Evolutionary conservation across 2,329 filamentous ascomycete genomes (phyloP).

Genomic region (Chaetomium sp.): DNA sequence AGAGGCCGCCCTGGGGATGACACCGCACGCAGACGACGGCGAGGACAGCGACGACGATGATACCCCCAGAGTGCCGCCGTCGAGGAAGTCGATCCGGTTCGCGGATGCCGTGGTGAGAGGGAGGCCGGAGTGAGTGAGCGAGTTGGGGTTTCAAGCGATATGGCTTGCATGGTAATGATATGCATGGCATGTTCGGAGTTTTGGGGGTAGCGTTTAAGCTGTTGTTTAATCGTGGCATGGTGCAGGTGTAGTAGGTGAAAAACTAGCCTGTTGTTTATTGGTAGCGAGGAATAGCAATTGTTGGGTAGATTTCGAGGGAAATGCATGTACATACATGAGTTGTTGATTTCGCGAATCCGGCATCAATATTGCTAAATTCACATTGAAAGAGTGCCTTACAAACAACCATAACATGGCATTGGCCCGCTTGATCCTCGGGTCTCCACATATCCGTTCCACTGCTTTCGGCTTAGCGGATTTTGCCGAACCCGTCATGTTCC

Average conservation of each 20-base stretch:
- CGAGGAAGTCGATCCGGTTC: conserved; percentile 62
- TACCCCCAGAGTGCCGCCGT: conserved; percentile 54
- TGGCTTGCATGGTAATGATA: conserved; percentile 1
- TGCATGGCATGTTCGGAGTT: conserved; percentile 13
- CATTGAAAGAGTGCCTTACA: not conserved
- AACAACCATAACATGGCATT: conserved; percentile 10
- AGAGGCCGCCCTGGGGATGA: conserved; percentile 71
- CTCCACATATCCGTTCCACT: conserved; percentile 8
- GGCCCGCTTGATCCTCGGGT: conserved; percentile 19
- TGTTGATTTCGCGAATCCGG: not conserved
- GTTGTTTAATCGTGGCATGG: not conserved
- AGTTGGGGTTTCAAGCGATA: not conserved
- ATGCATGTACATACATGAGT: not conserved
- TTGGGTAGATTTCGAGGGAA: conserved; percentile 11
- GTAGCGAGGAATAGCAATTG: conserved; percentile 12
- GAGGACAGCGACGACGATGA: conserved; percentile 61
- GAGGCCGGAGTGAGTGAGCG: conserved; percentile 1
- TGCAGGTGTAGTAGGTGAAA: not conserved
- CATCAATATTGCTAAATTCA: not conserved
- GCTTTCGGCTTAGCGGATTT: conserved; percentile 20
- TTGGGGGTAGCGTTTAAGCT: not conserved
- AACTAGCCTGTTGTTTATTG: conserved; percentile 3
- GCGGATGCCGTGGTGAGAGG: conserved; percentile 49
- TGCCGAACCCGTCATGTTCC: conserved; percentile 29
- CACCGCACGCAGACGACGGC: conserved; percentile 44